phyloP scores from a whole-genome alignment of 2,329 filamentous ascomycete genomes.

The Ophiostoma angusticollis region DNA sequence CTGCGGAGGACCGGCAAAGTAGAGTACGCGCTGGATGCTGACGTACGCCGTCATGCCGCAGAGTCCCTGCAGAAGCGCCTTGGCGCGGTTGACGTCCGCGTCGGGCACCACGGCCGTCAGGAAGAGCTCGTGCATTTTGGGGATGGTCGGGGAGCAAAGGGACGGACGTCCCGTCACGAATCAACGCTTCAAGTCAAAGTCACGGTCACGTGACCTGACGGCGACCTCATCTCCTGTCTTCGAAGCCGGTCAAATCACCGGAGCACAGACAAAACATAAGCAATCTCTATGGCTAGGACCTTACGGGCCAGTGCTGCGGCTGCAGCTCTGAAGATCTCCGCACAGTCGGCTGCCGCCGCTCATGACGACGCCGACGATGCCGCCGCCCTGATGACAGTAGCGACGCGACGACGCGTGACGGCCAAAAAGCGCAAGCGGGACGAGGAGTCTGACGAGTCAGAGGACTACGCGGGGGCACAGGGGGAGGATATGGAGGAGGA shows the following conservation, averaged over 20 bases:
- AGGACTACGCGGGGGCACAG: not conserved
- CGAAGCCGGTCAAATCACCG: too few species aligned
- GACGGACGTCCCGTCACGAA: not conserved
- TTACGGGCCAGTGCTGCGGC: conserved; percentile 10
- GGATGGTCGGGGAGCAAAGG: conserved; percentile 4
- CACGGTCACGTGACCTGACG: conserved; percentile 6
- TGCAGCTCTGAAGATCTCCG: conserved; percentile 4
- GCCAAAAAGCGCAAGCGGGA: conserved; percentile 1
- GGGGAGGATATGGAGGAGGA: not conserved
- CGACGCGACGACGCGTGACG: not conserved
- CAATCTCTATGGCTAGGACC: conserved; percentile 10
- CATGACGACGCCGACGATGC: too few species aligned
- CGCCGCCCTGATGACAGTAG: too few species aligned
- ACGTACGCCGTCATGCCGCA: conserved; percentile 42
- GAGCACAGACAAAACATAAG: too few species aligned
- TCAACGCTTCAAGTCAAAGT: not conserved
- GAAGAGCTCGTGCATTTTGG: conserved; percentile 45
- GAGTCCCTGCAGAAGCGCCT: conserved; percentile 42
- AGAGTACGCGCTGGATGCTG: conserved; percentile 37
- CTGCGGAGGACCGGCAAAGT: conserved; percentile 36
- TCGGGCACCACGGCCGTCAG: conserved; percentile 40
- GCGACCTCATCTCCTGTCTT: too few species aligned
- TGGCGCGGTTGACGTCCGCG: conserved; percentile 37
- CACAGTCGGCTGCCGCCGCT: not conserved
- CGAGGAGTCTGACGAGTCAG: not conserved